These are phyloP conservation scores for Silene conica DNA, from an alignment of 148 eudicot genomes.

Conservation along the genomic window DNA sequence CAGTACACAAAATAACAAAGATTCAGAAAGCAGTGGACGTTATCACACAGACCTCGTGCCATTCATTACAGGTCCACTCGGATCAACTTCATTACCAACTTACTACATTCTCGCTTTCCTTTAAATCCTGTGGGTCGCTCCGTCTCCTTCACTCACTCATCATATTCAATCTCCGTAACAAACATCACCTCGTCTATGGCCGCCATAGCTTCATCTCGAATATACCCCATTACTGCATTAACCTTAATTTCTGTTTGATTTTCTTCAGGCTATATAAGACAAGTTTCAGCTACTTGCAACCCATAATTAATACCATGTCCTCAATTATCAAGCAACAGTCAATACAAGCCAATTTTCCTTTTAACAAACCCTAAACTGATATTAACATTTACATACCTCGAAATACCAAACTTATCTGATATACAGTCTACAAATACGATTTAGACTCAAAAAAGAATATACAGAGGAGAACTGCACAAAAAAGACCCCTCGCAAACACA, in stretches of 20 bases:
- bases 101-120: too few relatives aligned
- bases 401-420: neutral
- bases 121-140: too few relatives aligned
- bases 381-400: neutral
- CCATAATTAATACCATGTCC: neutral
- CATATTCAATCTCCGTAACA: too few relatives aligned
- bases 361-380: neutral
- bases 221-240: too few relatives aligned
- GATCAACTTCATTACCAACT: neutral
- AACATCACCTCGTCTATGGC: too few relatives aligned
- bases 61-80: neutral
- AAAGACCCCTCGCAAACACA: neutral
- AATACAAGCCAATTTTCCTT: neutral
- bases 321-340: neutral
- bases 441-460: neutral
- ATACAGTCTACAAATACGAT: neutral
- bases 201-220: too few relatives aligned
- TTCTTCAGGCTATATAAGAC: too few relatives aligned
- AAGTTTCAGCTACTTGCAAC: too few relatives aligned
- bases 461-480: conserved; percentile 4
- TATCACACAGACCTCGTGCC: neutral
- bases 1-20: neutral
- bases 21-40: neutral
- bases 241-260: too few relatives aligned
- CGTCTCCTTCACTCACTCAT: too few relatives aligned